Evolutionary conservation across 345 rosid species (phyloP), one percentile per base, ranked within the genome.

Genomic region (Gossypium ekmanianum): DNA sequence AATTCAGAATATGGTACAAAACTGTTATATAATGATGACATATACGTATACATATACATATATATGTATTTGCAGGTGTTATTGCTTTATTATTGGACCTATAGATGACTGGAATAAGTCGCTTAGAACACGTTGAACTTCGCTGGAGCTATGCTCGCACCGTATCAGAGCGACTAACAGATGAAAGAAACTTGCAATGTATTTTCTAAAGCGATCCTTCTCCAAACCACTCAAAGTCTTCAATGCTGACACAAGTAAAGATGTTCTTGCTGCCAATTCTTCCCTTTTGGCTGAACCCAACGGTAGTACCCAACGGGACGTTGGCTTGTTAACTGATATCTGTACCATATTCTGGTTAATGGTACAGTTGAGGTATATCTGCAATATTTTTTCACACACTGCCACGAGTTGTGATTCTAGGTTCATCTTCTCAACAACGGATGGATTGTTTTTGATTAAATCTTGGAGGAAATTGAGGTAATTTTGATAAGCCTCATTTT

Each of bases 141-240:
- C 93, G 61, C 89, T 84, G 0, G 98, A 92, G 85, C 90, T 80
- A 81, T 94, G 98, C 89, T 92, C 98, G 64, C 93, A 83, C 80
- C 86, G 79, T 76, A 92, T 90, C 50, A 95, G 92, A 65, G 91
- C 92, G 61, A 92, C 93, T 88, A 94, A 78, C 86, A 85, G 79
- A 6, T 90, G 98, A 77, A 91, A 94, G 59, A 88, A 83, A 57
- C 45, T 82, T 8, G 84, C 74, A 14, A 83, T 81, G 50, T 88
- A 83, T 82, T 81, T 88, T 85, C 77, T 85, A 77, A 91, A 92
- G 0, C 86, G 77, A 62, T 85, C 86, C 75, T 82, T 76, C 62
- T 88, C 87, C 77, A 94, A 75, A 54, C 83, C 85, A 74, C 82
- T 84, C 77, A 92, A 64, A 12, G 75, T 78, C 79, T 82, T 79